Evolutionary conservation across 371 early-diverging fungal species (phyloP).

Genomic region (Zopfochytrium polystomum): DNA sequence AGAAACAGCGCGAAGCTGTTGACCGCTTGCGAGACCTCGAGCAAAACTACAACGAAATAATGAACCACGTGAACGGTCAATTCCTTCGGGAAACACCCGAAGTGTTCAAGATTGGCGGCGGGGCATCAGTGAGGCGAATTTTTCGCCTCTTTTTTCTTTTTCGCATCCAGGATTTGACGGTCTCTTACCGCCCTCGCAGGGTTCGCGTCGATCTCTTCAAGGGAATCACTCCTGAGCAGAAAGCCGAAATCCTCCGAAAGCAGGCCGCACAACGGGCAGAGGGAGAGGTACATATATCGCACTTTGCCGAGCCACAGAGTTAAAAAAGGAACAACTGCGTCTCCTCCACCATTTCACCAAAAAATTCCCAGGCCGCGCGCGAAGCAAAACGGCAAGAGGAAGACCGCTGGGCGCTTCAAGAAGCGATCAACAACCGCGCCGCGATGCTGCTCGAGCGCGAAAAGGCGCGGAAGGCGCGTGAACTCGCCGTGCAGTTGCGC

Average conservation of each 20-base stretch:
- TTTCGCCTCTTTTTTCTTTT: too few relatives aligned
- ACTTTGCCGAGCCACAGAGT: not conserved
- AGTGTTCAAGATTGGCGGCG: conserved; percentile 44
- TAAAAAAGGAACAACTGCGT: not conserved
- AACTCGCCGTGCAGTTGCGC: conserved; percentile 32
- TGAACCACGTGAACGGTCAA: conserved; percentile 37
- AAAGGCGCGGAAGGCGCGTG: conserved; percentile 24
- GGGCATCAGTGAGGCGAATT: conserved; percentile 42
- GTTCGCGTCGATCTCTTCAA: conserved; percentile 52
- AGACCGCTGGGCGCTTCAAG: conserved; percentile 36
- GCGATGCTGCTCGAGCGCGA: conserved; percentile 43
- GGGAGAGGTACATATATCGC: conserved; percentile 27
- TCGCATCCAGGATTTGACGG: not conserved
- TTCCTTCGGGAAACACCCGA: conserved; percentile 48
- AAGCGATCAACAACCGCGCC: conserved; percentile 39
- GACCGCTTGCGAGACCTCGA: conserved; percentile 28
- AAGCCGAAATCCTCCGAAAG: conserved; percentile 28
- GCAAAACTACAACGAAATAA: conserved; percentile 40
- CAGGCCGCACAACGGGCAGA: conserved; percentile 48
- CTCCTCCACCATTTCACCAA: not conserved
- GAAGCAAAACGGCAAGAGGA: conserved; percentile 32
- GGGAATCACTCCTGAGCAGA: conserved; percentile 47
- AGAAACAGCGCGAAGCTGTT: conserved; percentile 32
- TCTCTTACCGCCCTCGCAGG: conserved; percentile 16
- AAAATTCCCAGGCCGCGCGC: conserved; percentile 11